Evolutionary conservation across 495 filamentous ascomycete species (phyloP).

Genomic region (Xylaria flabelliformis): DNA sequence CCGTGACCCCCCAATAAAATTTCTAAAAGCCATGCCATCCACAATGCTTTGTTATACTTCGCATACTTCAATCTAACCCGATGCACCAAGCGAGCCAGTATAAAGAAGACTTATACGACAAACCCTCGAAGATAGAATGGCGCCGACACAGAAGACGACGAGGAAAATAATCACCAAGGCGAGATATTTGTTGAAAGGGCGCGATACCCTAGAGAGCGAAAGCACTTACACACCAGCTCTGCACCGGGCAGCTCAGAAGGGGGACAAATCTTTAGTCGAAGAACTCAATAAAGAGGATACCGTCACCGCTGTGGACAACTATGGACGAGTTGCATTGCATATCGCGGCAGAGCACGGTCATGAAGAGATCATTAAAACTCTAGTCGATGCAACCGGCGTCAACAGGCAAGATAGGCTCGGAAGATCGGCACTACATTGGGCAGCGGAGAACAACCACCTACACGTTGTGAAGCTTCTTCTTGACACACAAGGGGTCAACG

Average conservation of each 20-base stretch:
- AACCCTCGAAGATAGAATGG: not conserved
- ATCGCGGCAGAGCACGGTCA: slow-evolving; percentile 24
- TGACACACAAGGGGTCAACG: not conserved
- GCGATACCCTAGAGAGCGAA: not conserved
- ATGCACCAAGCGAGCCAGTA: not conserved
- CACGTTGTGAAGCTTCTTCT: not conserved
- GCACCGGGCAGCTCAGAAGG: slow-evolving; percentile 12
- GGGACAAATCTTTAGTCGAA: not conserved
- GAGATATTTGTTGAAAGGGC: not conserved
- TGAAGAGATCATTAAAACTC: slow-evolving; percentile 16
- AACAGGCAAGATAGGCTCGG: slow-evolving; percentile 23
- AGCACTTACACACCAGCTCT: not conserved
- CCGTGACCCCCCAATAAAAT: no score
- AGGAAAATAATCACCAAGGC: not conserved
- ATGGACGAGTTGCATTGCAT: slow-evolving; percentile 23
- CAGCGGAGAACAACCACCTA: not conserved
- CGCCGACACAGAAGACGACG: no score
- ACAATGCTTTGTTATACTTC: no score
- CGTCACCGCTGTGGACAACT: not conserved
- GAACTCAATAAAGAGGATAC: not conserved
- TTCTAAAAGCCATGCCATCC: not conserved
- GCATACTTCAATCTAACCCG: not conserved
- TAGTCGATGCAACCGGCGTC: slow-evolving; percentile 17
- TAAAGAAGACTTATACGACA: not conserved
- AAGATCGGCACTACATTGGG: slow-evolving; percentile 16